phyloP scores from a whole-genome alignment of 2,329 filamentous ascomycete species.

The Madurella fahalii region DNA sequence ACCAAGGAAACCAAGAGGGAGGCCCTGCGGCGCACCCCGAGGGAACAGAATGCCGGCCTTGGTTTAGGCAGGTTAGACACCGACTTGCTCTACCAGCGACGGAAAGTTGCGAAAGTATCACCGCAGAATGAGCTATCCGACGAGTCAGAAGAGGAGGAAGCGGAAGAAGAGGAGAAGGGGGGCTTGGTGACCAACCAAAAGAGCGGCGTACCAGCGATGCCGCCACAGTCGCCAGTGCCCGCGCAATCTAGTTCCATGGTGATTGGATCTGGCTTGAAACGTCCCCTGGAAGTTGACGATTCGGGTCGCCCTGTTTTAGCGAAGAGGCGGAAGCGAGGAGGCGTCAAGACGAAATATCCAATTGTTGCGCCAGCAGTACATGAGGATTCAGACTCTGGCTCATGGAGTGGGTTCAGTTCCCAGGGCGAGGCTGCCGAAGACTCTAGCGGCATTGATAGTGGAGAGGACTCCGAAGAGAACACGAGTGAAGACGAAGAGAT shows the following conservation, averaged over 20 bases:
- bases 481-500: slow-evolving; percentile 24
- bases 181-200: slow-evolving; percentile 2
- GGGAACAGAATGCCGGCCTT: slow-evolving; percentile 62
- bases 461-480: slow-evolving; percentile 33
- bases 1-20: slow-evolving; percentile 68
- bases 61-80: slow-evolving; percentile 49
- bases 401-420: slow-evolving; percentile 60
- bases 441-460: slow-evolving; percentile 23
- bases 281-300: slow-evolving; percentile 75
- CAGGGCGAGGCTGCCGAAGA: slow-evolving; percentile 25
- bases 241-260: slow-evolving; percentile 16
- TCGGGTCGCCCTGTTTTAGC: slow-evolving; percentile 77
- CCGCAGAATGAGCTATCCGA: slow-evolving; percentile 24
- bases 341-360: slow-evolving; percentile 53
- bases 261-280: slow-evolving; percentile 77
- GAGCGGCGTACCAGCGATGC: slow-evolving; percentile 1
- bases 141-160: slow-evolving; percentile 24
- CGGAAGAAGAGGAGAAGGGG: neutral
- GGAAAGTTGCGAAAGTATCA: slow-evolving; percentile 33
- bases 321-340: slow-evolving; percentile 71
- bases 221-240: neutral
- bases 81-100: slow-evolving; percentile 50
- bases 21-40: slow-evolving; percentile 58
- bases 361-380: slow-evolving; percentile 41
- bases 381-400: slow-evolving; percentile 42